Percentiles rank a stretch among this genome's conserved stretches.
Evolutionary conservation across 257 asterid genomes (phyloP).

Genomic region (Solanum microdontum): DNA sequence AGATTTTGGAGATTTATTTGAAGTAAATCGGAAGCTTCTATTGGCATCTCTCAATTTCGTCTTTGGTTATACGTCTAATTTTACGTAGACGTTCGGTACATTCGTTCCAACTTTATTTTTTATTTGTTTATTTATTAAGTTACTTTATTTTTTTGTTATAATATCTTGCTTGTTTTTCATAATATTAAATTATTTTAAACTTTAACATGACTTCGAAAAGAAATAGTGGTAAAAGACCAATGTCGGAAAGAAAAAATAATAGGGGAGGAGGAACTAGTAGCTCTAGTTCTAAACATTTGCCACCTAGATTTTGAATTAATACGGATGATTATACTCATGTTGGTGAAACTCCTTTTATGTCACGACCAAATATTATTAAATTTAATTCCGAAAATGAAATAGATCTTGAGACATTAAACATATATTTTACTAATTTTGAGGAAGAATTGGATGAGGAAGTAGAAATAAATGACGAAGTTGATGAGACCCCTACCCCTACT

Average conservation of each 20-base stretch:
- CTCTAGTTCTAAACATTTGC: not conserved
- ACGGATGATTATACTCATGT: not conserved
- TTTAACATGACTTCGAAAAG: accelerated
- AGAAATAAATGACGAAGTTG: not conserved
- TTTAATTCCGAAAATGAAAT: too few species aligned
- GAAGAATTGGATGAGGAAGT: not conserved
- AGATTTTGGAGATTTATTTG: too few species aligned
- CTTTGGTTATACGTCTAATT: not conserved
- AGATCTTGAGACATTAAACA: not conserved
- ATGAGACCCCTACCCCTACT: not conserved
- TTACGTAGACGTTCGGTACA: not conserved
- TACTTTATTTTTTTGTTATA: too few species aligned
- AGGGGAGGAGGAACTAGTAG: not conserved
- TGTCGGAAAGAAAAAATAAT: too few species aligned
- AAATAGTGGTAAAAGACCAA: not conserved
- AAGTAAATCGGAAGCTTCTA: too few species aligned
- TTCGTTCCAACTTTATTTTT: not conserved
- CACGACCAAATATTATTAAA: too few species aligned
- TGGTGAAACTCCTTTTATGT: not conserved
- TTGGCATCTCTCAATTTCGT: too few species aligned
- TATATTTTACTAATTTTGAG: not conserved
- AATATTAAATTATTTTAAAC: too few species aligned
- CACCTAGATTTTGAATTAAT: not conserved
- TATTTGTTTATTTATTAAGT: not conserved
- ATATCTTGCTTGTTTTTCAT: too few species aligned